Conservation (phyloP, 2,329 filamentous ascomycete species). For the Pseudocercospora vitis region DNA sequence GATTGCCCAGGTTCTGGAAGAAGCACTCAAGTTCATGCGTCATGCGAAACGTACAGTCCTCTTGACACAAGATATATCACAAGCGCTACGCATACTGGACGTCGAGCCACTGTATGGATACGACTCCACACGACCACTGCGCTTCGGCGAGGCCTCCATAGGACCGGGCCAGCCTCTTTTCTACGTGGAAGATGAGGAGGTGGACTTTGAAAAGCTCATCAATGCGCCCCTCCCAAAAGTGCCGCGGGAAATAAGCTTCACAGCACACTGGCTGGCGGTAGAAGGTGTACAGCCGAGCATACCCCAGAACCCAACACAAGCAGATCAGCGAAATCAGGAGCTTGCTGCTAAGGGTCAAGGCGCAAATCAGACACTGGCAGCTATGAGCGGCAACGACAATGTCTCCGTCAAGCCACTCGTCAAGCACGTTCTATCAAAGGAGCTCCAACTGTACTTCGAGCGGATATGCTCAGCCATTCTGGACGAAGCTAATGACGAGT, state of each 20-base stretch:
- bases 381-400: conserved; percentile 79
- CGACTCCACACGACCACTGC: conserved; percentile 82
- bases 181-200: conserved; percentile 97
- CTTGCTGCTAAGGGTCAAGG: conserved; percentile 86
- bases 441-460: conserved; percentile 94
- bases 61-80: conserved; percentile 83
- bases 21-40: conserved; percentile 95
- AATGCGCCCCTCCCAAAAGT: conserved; percentile 95
- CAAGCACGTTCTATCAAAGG: conserved; percentile 94
- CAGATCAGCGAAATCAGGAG: conserved; percentile 77
- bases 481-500: conserved; percentile 83
- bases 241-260: conserved; percentile 87
- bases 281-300: conserved; percentile 97
- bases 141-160: conserved; percentile 90
- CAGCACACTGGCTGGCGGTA: conserved; percentile 95
- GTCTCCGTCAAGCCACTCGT: conserved; percentile 83
- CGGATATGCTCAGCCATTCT: conserved; percentile 87
- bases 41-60: conserved; percentile 82
- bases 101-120: conserved; percentile 96
- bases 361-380: conserved; percentile 75
- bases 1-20: conserved; percentile 87
- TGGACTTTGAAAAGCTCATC: conserved; percentile 98
- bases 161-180: conserved; percentile 92
- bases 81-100: conserved; percentile 81
- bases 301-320: conserved; percentile 81